Conservation (phyloP, 108 stramenopile species). For the Schizochytrium sp. region DNA sequence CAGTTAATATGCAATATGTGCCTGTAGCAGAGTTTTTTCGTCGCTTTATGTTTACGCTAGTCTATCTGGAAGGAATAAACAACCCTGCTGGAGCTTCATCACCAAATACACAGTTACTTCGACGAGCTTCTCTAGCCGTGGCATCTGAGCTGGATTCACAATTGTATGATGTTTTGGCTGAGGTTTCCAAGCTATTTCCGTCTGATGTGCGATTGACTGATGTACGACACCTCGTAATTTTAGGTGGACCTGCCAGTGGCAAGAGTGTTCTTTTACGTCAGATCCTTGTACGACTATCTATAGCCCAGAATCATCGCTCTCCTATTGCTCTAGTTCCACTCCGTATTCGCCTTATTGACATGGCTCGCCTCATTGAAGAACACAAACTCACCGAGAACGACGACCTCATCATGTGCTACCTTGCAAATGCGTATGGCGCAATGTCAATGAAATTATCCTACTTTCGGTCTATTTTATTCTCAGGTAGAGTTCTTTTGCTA, state of each 20-base stretch:
- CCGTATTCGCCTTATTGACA: conserved; percentile 6
- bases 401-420: conserved; percentile 23
- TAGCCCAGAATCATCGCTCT: neutral
- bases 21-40: neutral
- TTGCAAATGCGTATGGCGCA: conserved; percentile 4
- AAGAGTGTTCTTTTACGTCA: conserved; percentile 49
- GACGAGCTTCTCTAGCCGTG: neutral
- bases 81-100: no score
- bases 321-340: neutral
- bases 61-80: neutral
- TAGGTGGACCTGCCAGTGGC: conserved; percentile 21
- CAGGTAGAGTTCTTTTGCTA: neutral
- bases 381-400: conserved; percentile 9
- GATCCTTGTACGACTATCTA: neutral
- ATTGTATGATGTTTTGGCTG: neutral
- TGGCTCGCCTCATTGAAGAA: neutral
- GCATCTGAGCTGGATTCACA: no score
- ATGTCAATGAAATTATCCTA: conserved; percentile 3
- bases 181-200: neutral
- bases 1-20: conserved; percentile 1
- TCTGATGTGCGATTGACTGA: neutral
- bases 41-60: neutral
- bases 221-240: neutral
- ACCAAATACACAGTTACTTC: neutral
- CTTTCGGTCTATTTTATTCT: neutral